Conservation (phyloP, 164 flowering plant genomes). For the Magnolia sinica region DNA sequence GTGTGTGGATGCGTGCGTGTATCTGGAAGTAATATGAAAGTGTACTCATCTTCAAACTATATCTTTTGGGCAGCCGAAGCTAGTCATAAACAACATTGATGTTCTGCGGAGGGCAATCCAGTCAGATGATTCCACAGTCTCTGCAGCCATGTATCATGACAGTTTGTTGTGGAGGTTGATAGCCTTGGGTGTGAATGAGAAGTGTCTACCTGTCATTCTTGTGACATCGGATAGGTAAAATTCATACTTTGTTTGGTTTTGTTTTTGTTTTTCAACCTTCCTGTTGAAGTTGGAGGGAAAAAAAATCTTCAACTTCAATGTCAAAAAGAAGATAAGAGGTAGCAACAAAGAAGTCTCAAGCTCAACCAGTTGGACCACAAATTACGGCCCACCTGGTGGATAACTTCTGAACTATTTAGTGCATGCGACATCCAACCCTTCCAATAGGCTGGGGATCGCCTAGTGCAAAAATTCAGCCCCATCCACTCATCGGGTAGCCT, state of each 20-base stretch:
- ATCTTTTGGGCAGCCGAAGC: slow-evolving; percentile 72
- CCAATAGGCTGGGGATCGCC: no score
- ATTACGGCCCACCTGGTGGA: no score
- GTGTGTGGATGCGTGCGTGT: background rate
- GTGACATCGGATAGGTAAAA: slow-evolving; percentile 80
- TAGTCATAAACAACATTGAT: slow-evolving; percentile 86
- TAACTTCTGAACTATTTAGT: no score
- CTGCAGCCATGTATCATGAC: slow-evolving; percentile 81
- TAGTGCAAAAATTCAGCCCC: no score
- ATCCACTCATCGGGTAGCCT: no score
- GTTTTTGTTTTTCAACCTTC: background rate
- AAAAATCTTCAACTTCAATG: no score
- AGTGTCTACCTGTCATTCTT: slow-evolving; percentile 69
- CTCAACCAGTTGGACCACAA: no score
- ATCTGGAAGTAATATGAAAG: background rate
- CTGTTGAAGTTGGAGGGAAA: background rate
- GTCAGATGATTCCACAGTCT: slow-evolving; percentile 55
- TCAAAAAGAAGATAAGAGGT: no score
- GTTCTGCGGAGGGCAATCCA: slow-evolving; percentile 57
- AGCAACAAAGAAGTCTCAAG: no score
- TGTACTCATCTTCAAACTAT: background rate
- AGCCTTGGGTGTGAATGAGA: slow-evolving; percentile 76
- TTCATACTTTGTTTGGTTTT: background rate
- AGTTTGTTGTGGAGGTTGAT: slow-evolving; percentile 83
- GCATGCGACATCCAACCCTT: no score